phyloP scores from a whole-genome alignment of 1,284 basidiomycete genomes.

The Leccinum fallax region DNA sequence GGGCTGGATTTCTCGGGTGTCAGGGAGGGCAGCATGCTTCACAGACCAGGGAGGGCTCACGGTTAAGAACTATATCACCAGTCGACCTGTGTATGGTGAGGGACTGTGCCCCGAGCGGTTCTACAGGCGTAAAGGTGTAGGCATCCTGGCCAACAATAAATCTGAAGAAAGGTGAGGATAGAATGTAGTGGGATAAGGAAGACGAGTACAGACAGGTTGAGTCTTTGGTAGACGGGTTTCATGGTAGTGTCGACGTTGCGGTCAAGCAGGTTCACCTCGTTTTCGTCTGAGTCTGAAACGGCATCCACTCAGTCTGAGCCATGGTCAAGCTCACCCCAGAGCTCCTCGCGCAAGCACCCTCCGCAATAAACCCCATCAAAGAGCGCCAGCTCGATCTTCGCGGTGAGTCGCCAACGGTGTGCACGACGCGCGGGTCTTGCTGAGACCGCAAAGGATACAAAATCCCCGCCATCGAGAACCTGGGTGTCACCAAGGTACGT shows the following conservation, averaged over 20 bases:
- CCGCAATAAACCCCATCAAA: conserved; percentile 86
- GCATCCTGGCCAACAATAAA: conserved; percentile 71
- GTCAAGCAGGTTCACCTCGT: conserved; percentile 28
- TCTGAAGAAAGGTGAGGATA: conserved; percentile 38
- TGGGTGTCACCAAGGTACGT: conserved; percentile 90
- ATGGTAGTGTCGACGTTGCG: conserved; percentile 37
- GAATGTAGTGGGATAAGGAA: background rate
- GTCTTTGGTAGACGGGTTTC: conserved; percentile 69
- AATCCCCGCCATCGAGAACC: conserved; percentile 98
- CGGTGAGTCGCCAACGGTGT: conserved; percentile 57
- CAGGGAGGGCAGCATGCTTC: background rate
- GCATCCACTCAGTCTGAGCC: conserved; percentile 21
- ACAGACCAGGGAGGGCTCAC: conserved; percentile 42
- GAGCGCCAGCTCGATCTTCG: conserved; percentile 94
- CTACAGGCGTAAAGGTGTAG: conserved; percentile 74
- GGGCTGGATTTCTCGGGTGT: conserved; percentile 42
- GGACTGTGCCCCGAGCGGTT: conserved; percentile 61
- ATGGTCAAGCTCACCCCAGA: conserved; percentile 93
- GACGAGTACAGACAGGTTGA: conserved; percentile 56
- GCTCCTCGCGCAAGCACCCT: conserved; percentile 77
- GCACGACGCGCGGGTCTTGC: conserved; percentile 29
- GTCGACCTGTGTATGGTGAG: conserved; percentile 71
- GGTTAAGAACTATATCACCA: conserved; percentile 70
- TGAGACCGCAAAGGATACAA: conserved; percentile 74
- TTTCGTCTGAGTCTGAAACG: conserved; percentile 53